Conservation (phyloP, 2,329 filamentous ascomycete species). For the Microsporum audouinii region DNA sequence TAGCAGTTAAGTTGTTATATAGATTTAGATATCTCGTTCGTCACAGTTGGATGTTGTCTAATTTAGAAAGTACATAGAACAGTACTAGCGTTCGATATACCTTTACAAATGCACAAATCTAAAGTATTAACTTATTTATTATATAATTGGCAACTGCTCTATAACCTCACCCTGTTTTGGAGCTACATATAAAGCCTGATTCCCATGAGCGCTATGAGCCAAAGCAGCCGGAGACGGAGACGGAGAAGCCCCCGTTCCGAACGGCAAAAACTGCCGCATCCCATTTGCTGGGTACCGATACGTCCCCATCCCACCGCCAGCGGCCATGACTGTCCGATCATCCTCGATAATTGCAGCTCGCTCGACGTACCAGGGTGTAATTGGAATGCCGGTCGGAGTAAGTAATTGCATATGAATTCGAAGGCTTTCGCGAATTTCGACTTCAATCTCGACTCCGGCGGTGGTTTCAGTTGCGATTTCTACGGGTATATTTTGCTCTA, state of each 20-base stretch:
- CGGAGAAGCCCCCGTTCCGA: not conserved
- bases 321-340: not conserved
- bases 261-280: not conserved
- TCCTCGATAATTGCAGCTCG: not conserved
- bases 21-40: too few species aligned
- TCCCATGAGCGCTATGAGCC: not conserved
- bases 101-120: not conserved
- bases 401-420: conserved; percentile 1
- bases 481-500: conserved; percentile 2
- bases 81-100: not conserved
- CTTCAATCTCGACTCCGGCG: not conserved
- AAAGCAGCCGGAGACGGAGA: not conserved
- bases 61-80: not conserved
- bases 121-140: conserved; percentile 5
- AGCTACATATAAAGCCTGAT: conserved; percentile 2
- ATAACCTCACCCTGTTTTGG: not conserved
- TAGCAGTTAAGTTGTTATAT: not conserved
- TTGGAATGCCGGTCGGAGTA: not conserved
- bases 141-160: conserved; percentile 4
- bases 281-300: not conserved
- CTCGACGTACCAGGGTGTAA: not conserved
- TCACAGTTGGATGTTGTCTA: not conserved
- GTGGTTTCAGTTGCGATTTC: not conserved
- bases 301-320: not conserved
- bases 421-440: conserved; percentile 3